Percentiles rank a stretch among this genome's conserved stretches.
Evolutionary conservation across 192 early-diverging fungal species (phyloP).

Genomic region (Gaertneriomyces sp.): DNA sequence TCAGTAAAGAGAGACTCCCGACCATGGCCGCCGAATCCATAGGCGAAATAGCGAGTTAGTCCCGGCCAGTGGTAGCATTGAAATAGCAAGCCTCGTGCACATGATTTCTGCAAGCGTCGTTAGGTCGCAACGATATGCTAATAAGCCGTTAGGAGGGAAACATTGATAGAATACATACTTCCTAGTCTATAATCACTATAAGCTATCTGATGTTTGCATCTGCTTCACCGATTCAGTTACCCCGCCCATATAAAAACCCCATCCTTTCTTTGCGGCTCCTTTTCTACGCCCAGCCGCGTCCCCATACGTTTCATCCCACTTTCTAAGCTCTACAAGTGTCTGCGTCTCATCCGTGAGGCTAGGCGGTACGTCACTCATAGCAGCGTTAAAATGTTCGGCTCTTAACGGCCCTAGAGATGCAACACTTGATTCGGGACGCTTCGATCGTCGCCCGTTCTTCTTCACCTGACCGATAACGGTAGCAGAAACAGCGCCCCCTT

Average conservation of each 20-base stretch:
- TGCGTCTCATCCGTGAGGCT: constrained; percentile 88
- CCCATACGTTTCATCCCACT: constrained; percentile 88
- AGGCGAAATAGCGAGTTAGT: no score
- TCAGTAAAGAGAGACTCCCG: neutral
- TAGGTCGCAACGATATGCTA: no score
- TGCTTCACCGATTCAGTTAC: no score
- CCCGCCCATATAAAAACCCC: constrained; percentile 45
- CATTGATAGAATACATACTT: no score
- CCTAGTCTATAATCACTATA: no score
- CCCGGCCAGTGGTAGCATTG: no score
- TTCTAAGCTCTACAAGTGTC: constrained; percentile 79
- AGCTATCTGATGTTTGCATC: no score
- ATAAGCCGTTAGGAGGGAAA: no score
- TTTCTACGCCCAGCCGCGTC: constrained; percentile 60
- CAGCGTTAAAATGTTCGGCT: constrained; percentile 76
- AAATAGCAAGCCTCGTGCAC: no score
- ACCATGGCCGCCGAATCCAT: no score
- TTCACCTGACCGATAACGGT: neutral
- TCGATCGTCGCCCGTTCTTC: neutral
- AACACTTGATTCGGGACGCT: neutral
- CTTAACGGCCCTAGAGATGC: constrained; percentile 37
- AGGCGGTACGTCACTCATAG: constrained; percentile 77
- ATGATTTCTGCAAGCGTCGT: no score
- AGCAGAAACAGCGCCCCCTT: neutral
- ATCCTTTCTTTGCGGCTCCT: constrained; percentile 43